These are phyloP conservation scores for Calcarisporium arbuscula DNA, from an alignment of 2,329 filamentous ascomycete species.

Conservation along the genomic window DNA sequence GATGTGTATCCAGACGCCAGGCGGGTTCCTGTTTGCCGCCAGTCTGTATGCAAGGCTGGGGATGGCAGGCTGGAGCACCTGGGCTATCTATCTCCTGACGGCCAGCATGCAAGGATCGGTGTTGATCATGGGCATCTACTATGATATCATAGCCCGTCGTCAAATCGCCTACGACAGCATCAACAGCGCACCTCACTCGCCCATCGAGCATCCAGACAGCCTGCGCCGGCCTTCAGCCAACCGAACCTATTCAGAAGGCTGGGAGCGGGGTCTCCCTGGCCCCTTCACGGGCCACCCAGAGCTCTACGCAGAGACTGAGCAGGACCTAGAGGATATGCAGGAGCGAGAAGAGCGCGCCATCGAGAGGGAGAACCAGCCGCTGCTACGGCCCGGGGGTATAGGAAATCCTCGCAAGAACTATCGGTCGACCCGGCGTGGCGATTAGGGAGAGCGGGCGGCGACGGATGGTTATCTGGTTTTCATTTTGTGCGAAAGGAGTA, in stretches of 20 bases:
- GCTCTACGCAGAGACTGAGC: slow-evolving; percentile 44
- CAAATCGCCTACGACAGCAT: slow-evolving; percentile 16
- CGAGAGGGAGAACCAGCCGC: slow-evolving; percentile 42
- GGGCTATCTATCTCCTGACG: slow-evolving; percentile 85
- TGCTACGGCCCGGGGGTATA: slow-evolving; percentile 44
- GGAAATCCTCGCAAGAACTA: slow-evolving; percentile 38
- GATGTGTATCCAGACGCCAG: slow-evolving; percentile 97
- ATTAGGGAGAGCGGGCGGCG: no score
- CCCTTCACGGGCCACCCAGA: slow-evolving; percentile 47
- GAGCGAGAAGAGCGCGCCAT: slow-evolving; percentile 46
- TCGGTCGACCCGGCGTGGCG: no score
- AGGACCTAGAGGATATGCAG: slow-evolving; percentile 43
- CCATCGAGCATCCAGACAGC: slow-evolving; percentile 17
- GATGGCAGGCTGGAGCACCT: slow-evolving; percentile 84
- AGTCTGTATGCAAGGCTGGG: slow-evolving; percentile 79
- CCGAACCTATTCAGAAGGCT: slow-evolving; percentile 42
- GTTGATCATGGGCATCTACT: slow-evolving; percentile 73
- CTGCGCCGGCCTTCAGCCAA: slow-evolving; percentile 30
- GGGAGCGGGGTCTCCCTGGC: slow-evolving; percentile 44
- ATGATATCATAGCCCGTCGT: slow-evolving; percentile 49
- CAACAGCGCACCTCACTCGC: slow-evolving; percentile 20
- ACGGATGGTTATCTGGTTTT: no score
- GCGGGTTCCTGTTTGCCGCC: slow-evolving; percentile 80
- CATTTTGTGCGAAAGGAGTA: no score
- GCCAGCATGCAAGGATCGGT: slow-evolving; percentile 78